Conservation (phyloP, 305 asterid genomes). For the Fraxinus floribunda region DNA sequence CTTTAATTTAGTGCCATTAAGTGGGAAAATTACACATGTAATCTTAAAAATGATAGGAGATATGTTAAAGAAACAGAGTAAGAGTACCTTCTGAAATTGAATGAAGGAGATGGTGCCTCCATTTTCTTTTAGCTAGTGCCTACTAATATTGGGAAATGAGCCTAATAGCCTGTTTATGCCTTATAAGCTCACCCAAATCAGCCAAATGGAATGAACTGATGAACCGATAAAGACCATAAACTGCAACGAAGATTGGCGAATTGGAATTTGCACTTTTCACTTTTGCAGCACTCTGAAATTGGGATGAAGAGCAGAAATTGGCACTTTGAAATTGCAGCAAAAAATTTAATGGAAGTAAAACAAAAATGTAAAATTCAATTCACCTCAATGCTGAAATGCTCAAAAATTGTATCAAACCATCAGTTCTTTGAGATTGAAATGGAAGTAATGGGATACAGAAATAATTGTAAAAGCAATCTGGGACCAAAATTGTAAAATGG, state of each 20-base stretch:
- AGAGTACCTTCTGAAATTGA: constrained; percentile 43
- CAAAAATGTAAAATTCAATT: neutral
- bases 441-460: neutral
- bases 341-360: neutral
- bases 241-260: neutral
- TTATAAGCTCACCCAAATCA: neutral
- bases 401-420: neutral
- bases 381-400: neutral
- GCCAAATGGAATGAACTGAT: neutral
- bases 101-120: constrained; percentile 61
- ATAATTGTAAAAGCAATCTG: neutral
- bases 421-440: neutral
- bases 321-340: neutral
- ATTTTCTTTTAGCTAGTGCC: constrained; percentile 26
- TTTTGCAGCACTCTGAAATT: neutral
- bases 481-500: constrained; percentile 7
- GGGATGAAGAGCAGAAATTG: neutral
- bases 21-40: neutral
- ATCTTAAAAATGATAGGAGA: neutral
- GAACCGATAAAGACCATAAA: neutral
- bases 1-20: neutral
- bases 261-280: neutral
- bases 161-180: neutral
- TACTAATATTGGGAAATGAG: neutral
- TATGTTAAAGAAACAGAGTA: neutral